Percentiles rank a stretch among this genome's conserved stretches.
These are phyloP conservation scores for Helianthus annuus DNA, from an alignment of 129 eudicot species.

Conservation along the genomic window DNA sequence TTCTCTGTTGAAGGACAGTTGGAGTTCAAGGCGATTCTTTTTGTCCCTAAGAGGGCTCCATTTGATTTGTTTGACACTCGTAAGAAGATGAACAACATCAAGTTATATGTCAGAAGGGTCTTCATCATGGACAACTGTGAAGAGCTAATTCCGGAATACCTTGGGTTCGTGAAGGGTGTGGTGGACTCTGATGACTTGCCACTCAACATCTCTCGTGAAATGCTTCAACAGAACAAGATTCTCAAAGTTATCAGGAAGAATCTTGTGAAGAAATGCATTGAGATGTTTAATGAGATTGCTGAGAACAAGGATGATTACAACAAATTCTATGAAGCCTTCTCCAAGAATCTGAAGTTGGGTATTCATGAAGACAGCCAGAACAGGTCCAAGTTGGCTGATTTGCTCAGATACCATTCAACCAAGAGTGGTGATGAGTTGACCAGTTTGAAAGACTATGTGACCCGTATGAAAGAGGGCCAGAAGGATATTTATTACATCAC, in stretches of 20 bases:
- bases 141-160: conserved; percentile 81
- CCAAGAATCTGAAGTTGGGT: conserved; percentile 83
- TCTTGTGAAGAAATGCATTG: conserved; percentile 88
- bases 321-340: conserved; percentile 81
- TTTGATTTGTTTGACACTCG: conserved; percentile 81
- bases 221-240: conserved; percentile 90
- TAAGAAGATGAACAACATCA: conserved; percentile 85
- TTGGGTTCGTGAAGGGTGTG: conserved; percentile 85
- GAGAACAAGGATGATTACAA: conserved; percentile 86
- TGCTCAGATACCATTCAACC: conserved; percentile 79
- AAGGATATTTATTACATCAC: conserved; percentile 83
- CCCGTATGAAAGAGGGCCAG: conserved; percentile 89
- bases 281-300: conserved; percentile 89
- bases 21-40: conserved; percentile 78
- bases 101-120: conserved; percentile 87
- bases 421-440: conserved; percentile 88
- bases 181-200: conserved; percentile 92
- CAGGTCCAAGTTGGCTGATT: conserved; percentile 72
- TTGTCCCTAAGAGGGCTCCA: conserved; percentile 82
- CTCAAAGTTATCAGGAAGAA: conserved; percentile 88
- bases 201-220: conserved; percentile 88
- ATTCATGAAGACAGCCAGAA: conserved; percentile 92
- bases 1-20: conserved; percentile 91
- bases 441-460: conserved; percentile 84
- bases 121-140: conserved; percentile 93